Evolutionary conservation across 768 basidiomycete species (phyloP), one percentile per base, ranked within the genome.

Genomic region (Lentinus brumalis): DNA sequence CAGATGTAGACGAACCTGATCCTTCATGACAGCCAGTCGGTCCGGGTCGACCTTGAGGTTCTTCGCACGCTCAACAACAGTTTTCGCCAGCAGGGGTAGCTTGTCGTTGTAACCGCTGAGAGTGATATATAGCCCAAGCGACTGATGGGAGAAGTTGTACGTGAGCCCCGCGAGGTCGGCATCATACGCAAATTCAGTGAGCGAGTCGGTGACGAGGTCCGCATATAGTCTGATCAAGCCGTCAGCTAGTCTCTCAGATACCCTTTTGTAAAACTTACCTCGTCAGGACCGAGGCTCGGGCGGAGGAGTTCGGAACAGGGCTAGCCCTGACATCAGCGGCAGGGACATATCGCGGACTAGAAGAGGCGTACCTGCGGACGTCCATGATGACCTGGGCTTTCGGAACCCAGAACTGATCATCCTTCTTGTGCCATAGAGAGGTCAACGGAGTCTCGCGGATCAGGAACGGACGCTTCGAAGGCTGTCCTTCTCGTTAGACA

Each of bases 351-450:
- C 6, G 8, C 31, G 31, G 31, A 35, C 16, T 32, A 10, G 14
- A 32, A 38, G 26, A 18, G 38, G 68, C 75, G 21, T 70, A 90
- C 92, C 85, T 92, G 67, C 89, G 83, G 47, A 96, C 77, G 65
- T 91, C 85, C 56, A 98, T 80, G 57, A 88, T 76, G 21, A 89
- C 82, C 62, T 85, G 82, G 2, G 94, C 94, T 70, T 92, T 93
- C 0, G 97, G 97, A 10, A 96, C 86, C 91, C 94, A 96, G 78
- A 97, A 99, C 61, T 81, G 84, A 73, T 99, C 96, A 71, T 99
- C 97, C 71, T 95, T 95, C 79, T 99, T 99, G 76, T 95, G 86
- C 96, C 96, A 99, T 3, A 98, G 76, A 12, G 87, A 82, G 4
- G 88, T 89, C 30, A 88, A 67, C 0, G 83, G 76, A 0, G 86